A percentile compares a stretch with the other conserved stretches of the same genome.
Evolutionary conservation across 2,329 filamentous ascomycete species (phyloP).

Genomic region (Fusarium palustre): DNA sequence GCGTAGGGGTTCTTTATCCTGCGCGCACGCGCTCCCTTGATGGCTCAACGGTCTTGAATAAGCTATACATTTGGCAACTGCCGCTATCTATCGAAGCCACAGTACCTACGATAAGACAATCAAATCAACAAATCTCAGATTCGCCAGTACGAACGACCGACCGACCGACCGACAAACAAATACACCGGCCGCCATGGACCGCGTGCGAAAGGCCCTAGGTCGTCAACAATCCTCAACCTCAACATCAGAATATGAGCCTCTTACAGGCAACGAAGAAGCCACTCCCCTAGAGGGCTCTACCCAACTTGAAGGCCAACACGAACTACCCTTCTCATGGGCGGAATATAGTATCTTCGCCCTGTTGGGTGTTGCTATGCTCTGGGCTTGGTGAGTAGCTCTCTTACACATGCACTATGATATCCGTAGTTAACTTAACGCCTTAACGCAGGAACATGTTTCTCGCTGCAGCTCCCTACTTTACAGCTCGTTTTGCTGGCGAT

Average conservation of each 20-base stretch:
- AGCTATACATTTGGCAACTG: conserved; percentile 28
- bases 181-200: conserved; percentile 43
- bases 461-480: conserved; percentile 93
- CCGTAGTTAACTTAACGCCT: conserved; percentile 23
- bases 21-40: conserved; percentile 20
- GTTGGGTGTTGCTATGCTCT: conserved; percentile 92
- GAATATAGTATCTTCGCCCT: conserved; percentile 89
- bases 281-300: conserved; percentile 45
- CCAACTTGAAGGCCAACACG: conserved; percentile 51
- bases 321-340: conserved; percentile 79
- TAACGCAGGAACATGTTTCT: conserved; percentile 93
- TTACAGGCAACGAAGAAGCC: conserved; percentile 47
- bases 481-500: conserved; percentile 78
- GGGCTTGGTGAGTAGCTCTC: conserved; percentile 85
- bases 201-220: conserved; percentile 43
- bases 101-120: not conserved
- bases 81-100: not conserved
- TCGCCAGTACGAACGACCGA: conserved; percentile 11
- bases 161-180: not conserved
- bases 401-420: not conserved
- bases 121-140: not conserved
- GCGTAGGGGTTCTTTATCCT: not conserved
- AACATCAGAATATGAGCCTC: conserved; percentile 51
- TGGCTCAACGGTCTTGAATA: conserved; percentile 21
- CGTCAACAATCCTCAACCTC: conserved; percentile 40